Evolutionary conservation across 176 grass and related monocot species (phyloP).

Genomic region (Oryza coarctata): DNA sequence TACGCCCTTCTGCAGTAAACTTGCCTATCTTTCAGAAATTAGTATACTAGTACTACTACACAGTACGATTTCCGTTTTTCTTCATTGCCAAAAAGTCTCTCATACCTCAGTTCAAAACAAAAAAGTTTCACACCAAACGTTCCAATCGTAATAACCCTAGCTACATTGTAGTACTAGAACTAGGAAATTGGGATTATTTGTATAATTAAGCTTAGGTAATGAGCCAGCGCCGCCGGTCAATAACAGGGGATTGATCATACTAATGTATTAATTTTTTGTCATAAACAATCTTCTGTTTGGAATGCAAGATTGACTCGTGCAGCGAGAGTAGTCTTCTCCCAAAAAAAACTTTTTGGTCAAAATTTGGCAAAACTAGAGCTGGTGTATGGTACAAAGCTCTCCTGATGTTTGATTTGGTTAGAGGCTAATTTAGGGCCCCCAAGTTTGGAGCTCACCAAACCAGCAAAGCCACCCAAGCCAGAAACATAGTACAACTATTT

Average conservation of each 20-base stretch:
- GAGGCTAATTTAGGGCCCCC: neutral
- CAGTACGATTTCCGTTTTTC: neutral
- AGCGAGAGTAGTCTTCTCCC: neutral
- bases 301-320: neutral
- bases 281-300: neutral
- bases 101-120: no score
- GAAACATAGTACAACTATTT: neutral
- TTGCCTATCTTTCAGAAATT: neutral
- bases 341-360: neutral
- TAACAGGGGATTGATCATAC: neutral
- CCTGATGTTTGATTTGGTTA: neutral
- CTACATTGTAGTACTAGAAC: neutral
- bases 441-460: conserved; percentile 1
- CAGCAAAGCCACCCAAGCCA: neutral
- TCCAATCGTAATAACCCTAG: no score
- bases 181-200: neutral
- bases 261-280: neutral
- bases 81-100: neutral
- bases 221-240: conserved; percentile 5
- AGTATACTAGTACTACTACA: no score
- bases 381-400: neutral
- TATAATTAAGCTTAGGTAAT: neutral
- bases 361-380: conserved; percentile 1
- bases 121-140: no score
- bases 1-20: neutral